A percentile compares a stretch with the other conserved stretches of the same genome.
Evolutionary conservation across 495 filamentous ascomycete species (phyloP).

Genomic region (Penicillium maclennaniae): DNA sequence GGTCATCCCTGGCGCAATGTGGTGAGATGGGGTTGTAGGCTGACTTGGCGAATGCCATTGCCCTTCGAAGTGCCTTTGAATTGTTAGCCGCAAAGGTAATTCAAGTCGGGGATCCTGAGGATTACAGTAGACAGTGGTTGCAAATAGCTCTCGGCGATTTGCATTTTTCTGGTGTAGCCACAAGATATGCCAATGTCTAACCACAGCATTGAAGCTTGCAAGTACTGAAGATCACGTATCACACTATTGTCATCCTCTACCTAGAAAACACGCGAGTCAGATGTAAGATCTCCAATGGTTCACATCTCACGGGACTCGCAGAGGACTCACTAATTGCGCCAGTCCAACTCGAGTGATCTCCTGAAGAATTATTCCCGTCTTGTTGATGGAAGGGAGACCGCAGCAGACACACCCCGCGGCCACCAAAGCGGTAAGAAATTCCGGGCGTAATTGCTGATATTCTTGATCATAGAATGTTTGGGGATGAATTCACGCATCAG

Average conservation of each 20-base stretch:
- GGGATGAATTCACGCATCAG: slow-evolving; percentile 56
- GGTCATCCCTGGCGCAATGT: slow-evolving; percentile 36
- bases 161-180: slow-evolving; percentile 60
- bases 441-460: slow-evolving; percentile 45
- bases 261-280: slow-evolving; percentile 7
- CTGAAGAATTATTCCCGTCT: slow-evolving; percentile 57
- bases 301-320: not conserved
- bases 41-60: slow-evolving; percentile 36
- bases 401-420: slow-evolving; percentile 54
- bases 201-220: slow-evolving; percentile 51
- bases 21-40: slow-evolving; percentile 39
- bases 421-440: slow-evolving; percentile 49
- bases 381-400: slow-evolving; percentile 48
- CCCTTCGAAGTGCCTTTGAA: slow-evolving; percentile 20
- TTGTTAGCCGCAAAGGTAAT: not conserved
- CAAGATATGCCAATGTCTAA: slow-evolving; percentile 59
- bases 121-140: slow-evolving; percentile 44
- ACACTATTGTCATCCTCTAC: slow-evolving; percentile 55
- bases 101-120: not conserved
- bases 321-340: slow-evolving; percentile 31
- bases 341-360: slow-evolving; percentile 48
- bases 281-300: not conserved
- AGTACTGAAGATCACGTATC: slow-evolving; percentile 49
- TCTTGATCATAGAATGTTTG: slow-evolving; percentile 46
- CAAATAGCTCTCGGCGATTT: slow-evolving; percentile 56